A percentile compares a stretch with the other conserved stretches of the same genome.
phyloP scores from a whole-genome alignment of 108 stramenopile species.

The Nitzschia palea region DNA sequence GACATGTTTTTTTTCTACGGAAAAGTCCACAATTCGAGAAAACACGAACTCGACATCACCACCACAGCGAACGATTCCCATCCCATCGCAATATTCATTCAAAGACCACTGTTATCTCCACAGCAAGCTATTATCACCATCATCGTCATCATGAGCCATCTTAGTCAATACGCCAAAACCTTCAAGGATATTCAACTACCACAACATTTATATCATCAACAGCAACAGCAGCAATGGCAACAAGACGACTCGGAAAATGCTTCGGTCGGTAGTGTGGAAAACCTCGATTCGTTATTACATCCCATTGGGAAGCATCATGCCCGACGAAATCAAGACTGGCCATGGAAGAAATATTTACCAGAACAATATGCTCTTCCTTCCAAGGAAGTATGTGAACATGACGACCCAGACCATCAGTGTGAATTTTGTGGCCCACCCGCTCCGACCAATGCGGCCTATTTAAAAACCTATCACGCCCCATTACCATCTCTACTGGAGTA shows the following conservation, averaged over 20 bases:
- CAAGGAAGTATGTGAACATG: background rate
- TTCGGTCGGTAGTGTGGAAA: background rate
- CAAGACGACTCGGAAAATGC: background rate
- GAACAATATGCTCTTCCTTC: background rate
- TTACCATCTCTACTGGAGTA: constrained; percentile 7
- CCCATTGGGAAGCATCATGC: background rate
- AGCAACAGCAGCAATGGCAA: too few relatives aligned
- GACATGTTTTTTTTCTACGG: too few relatives aligned
- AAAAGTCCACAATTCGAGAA: too few relatives aligned
- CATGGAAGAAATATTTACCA: background rate
- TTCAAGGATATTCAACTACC: too few relatives aligned
- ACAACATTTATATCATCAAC: too few relatives aligned
- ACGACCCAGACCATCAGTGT: background rate
- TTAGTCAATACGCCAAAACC: too few relatives aligned
- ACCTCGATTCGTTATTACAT: background rate
- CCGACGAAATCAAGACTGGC: background rate
- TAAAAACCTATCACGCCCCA: background rate
- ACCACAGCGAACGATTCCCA: too few relatives aligned
- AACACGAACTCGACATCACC: too few relatives aligned
- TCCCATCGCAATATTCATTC: too few relatives aligned
- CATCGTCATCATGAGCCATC: too few relatives aligned
- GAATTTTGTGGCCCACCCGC: constrained; percentile 13
- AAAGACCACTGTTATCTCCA: too few relatives aligned
- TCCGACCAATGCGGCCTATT: background rate
- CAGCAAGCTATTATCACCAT: too few relatives aligned